Base-by-base conservation (phyloP, 768 basidiomycete species). In the Tulasnella sp. region DNA sequence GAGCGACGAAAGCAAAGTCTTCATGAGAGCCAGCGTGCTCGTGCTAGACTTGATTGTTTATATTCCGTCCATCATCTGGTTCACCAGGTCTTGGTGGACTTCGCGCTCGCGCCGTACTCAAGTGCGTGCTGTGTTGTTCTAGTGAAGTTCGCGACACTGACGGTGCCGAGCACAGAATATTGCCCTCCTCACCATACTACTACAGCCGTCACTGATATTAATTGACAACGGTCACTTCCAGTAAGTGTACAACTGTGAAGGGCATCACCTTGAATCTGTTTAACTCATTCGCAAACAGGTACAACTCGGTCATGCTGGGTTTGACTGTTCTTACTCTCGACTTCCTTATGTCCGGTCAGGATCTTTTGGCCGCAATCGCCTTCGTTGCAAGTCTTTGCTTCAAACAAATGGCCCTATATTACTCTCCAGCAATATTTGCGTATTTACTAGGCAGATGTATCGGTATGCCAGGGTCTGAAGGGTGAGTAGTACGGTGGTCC, bases 351-450 rank as follows among this genome's bases (percentile, higher is more conserved):
- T 79, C 77, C 2, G 90, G 86, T 2, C 83, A 84, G 22, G 95
- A 98, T 78, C 79, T 90, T 2, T 74, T 88, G 0, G 96, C 91
- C 5, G 91, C 93, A 4, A 78, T 92, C 17, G 87, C 83, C 72
- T 96, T 98, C 76, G 90, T 93, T 5, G 81, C 89, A n/a, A 90
- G 91, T 75, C 84, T 98, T 22, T 86, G 90, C 3, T 95, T 96
- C 84, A 97, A 97, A 80, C 95, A 98, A 78, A 97, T 98, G 95
- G 90, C 92, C 2, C 82, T 97, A 34, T 96, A 97, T 78, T 98
- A 95, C 78, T 90, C 92, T 0, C 94, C 95, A 1, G 94, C 90
- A 0, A 86, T 98, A n/a, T 95, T 94, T 41, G 87, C 90, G 0
- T 98, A 95, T 79, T 82, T 97, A 6, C 80, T 96, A 2, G 94